phyloP scores from a whole-genome alignment of 208 protist genomes.

The Acanthamoeba healyi region DNA sequence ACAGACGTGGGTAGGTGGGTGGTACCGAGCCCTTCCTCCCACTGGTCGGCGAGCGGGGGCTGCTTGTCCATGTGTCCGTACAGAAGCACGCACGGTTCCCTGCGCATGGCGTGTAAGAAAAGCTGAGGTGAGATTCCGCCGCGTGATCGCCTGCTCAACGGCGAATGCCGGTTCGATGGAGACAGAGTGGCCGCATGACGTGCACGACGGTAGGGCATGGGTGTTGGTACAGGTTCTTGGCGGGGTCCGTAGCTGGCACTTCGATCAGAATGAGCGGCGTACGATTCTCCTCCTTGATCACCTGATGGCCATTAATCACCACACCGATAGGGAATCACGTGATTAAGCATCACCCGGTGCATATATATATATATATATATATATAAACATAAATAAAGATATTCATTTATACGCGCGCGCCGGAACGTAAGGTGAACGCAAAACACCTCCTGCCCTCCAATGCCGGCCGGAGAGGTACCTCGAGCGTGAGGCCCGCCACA shows the following conservation, averaged over 20 bases:
- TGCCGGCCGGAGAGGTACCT: slow-evolving; percentile 30
- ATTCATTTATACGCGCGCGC: too few relatives aligned
- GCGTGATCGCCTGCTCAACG: too few relatives aligned
- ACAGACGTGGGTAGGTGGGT: too few relatives aligned
- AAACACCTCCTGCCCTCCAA: too few relatives aligned
- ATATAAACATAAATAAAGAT: too few relatives aligned
- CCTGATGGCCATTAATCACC: neutral
- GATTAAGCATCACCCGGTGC: too few relatives aligned
- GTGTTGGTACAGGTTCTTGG: neutral
- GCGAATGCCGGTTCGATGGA: too few relatives aligned
- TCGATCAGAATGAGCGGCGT: slow-evolving; percentile 28
- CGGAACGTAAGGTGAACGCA: too few relatives aligned
- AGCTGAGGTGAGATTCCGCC: too few relatives aligned
- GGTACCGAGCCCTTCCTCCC: slow-evolving; percentile 90
- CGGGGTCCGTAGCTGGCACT: neutral
- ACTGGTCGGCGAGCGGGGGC: slow-evolving; percentile 93
- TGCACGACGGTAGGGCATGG: neutral
- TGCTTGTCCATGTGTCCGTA: slow-evolving; percentile 98
- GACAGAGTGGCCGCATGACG: too few relatives aligned
- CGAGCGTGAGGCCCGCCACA: slow-evolving; percentile 51
- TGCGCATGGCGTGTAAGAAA: neutral
- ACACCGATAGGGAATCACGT: too few relatives aligned
- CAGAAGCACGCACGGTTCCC: slow-evolving; percentile 18
- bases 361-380: too few relatives aligned
- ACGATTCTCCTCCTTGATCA: neutral